Conservation (phyloP, 306 rosid genomes). For the Cyamopsis tetragonoloba region DNA sequence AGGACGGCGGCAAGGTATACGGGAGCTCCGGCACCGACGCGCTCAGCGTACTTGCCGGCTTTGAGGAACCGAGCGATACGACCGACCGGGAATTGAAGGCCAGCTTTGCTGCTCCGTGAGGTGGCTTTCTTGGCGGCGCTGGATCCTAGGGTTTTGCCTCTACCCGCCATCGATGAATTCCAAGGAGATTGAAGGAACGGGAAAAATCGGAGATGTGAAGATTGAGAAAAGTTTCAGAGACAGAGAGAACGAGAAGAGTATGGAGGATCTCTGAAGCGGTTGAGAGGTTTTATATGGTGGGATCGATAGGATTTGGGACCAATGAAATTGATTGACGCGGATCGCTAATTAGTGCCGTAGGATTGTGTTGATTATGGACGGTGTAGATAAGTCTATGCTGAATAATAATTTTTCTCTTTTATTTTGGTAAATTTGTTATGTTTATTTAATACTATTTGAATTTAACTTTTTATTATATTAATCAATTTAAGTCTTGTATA, state of each 20-base stretch:
- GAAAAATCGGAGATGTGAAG: too few relatives aligned
- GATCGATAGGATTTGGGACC: slow-evolving; percentile 8
- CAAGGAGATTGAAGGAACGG: neutral
- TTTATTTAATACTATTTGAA: too few relatives aligned
- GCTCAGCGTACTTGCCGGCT: slow-evolving; percentile 88
- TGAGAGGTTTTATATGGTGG: slow-evolving; percentile 46
- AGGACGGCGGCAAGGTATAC: slow-evolving; percentile 91
- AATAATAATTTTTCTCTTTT: too few relatives aligned
- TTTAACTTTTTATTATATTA: too few relatives aligned
- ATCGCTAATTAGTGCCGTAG: slow-evolving; percentile 17
- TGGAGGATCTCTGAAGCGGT: neutral
- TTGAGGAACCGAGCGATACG: slow-evolving; percentile 88
- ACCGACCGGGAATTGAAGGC: slow-evolving; percentile 87
- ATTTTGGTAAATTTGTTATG: too few relatives aligned
- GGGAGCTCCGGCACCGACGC: slow-evolving; percentile 94
- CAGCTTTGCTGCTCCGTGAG: slow-evolving; percentile 87
- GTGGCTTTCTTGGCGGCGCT: slow-evolving; percentile 74
- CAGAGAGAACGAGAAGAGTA: neutral
- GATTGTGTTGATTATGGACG: slow-evolving; percentile 32
- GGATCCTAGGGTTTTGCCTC: slow-evolving; percentile 81
- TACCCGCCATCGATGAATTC: slow-evolving; percentile 33
- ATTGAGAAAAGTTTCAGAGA: neutral
- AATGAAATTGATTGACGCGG: slow-evolving; percentile 44
- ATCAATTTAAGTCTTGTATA: too few relatives aligned
- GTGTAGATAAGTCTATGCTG: too few relatives aligned